Base-by-base conservation (phyloP, 2,329 filamentous ascomycete genomes). In the Beauveria varroae region DNA sequence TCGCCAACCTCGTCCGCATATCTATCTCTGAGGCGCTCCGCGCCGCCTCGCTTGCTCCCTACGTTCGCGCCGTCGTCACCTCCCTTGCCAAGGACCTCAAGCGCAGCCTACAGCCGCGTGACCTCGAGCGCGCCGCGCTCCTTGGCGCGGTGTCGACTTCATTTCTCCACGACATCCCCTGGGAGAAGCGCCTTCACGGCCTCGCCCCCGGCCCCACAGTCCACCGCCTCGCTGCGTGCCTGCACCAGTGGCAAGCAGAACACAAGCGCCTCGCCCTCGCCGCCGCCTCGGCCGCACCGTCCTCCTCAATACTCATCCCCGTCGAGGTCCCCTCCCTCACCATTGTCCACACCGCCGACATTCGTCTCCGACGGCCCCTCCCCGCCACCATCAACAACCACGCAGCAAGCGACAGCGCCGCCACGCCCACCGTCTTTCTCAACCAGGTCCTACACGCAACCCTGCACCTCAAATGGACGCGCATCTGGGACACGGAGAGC, bases 251-350 rank as follows among this genome's bases (percentile, higher is more conserved):
- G 75, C 73, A 71, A 58, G 63, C 63, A n/a, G 61, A 64, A 5
- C 67, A 73, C 28, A 62, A 68, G 14, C 67, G 61, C 6, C 60
- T 77, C 14, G 40, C 64, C 2, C 63, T 76, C 0, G 63, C 57
- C 47, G 51, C 63, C 1, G 62, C 67, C 56, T 64, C 65, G 5
- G 54, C 59, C n/a, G 76, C 81, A 22, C 65, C 79, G 73, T 64
- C 81, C 82, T 86, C 86, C 14, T 37, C 34, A 12, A 93, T 99
- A 67, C 79, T 89, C 34, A 96, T 99, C 58, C 90, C 93, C 0
- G 93, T 99, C 16, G 91, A 96, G 62, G 86, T 99, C 1, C 93
- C 93, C 0, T 86, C 88, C 1, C 81, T 96, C 2, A 85, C 90
- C 53, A 84, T 96, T 22, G 84, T 98, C 0, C 89, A 96, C 73